Conservation (phyloP, 108 stramenopile genomes). For the Licmophora abbreviata region DNA sequence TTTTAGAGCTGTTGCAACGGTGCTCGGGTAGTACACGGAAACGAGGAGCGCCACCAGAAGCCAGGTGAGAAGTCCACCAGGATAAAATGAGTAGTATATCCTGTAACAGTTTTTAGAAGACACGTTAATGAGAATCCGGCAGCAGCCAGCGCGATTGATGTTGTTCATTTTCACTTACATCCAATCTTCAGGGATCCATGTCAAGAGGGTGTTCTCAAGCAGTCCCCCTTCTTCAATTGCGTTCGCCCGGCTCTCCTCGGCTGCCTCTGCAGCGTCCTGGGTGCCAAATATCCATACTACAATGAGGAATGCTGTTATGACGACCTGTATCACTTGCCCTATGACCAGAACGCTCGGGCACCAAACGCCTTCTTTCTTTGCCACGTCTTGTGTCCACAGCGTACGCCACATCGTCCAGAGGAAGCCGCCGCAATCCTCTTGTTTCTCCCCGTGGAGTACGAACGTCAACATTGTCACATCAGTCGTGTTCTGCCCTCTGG, state of each 20-base stretch:
- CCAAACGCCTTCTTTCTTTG: constrained; percentile 1
- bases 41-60: neutral
- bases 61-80: neutral
- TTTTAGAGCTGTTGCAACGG: constrained; percentile 2
- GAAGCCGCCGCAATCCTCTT: constrained; percentile 6
- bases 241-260: neutral
- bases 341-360: neutral
- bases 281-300: neutral
- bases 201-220: too few species aligned
- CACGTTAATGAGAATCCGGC: too few species aligned
- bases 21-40: neutral
- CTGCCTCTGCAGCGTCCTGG: neutral
- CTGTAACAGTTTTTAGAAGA: too few species aligned
- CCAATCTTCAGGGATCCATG: too few species aligned
- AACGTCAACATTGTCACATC: neutral
- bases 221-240: neutral
- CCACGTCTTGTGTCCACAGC: neutral
- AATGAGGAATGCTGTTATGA: neutral
- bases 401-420: neutral
- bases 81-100: neutral
- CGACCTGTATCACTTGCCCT: constrained; percentile 4
- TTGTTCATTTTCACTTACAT: neutral
- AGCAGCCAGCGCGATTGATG: neutral
- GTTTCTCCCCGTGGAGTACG: neutral
- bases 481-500: neutral